Conservation (phyloP, 2,329 filamentous ascomycete species). For the Fusarium kyushuense region DNA sequence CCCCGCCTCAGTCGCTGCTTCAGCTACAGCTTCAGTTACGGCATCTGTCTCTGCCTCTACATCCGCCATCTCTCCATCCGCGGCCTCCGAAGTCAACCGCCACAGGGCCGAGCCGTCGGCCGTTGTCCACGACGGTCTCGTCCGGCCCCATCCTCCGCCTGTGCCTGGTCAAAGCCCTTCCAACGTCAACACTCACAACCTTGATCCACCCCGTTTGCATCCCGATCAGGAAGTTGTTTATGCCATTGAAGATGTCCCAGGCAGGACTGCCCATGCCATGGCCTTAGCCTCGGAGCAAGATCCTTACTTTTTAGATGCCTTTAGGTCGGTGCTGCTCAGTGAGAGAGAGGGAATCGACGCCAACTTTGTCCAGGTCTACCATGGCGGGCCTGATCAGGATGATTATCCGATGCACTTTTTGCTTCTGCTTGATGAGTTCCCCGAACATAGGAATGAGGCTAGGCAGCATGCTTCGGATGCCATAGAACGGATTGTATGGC, state of each 20-base stretch:
- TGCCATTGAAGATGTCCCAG: slow-evolving; percentile 58
- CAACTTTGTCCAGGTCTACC: slow-evolving; percentile 58
- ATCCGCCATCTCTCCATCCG: slow-evolving; percentile 32
- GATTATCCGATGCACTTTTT: slow-evolving; percentile 61
- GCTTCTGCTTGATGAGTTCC: slow-evolving; percentile 59
- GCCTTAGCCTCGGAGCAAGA: slow-evolving; percentile 61
- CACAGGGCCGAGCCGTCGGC: slow-evolving; percentile 35
- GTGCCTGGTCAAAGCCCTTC: slow-evolving; percentile 6
- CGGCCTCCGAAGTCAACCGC: slow-evolving; percentile 18
- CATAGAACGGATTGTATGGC: slow-evolving; percentile 58
- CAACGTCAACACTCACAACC: background rate
- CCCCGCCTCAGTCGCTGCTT: slow-evolving; percentile 19
- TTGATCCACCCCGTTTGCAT: slow-evolving; percentile 20
- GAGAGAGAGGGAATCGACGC: slow-evolving; percentile 59
- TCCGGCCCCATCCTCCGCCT: slow-evolving; percentile 25
- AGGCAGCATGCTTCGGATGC: slow-evolving; percentile 55
- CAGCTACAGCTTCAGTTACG: slow-evolving; percentile 13
- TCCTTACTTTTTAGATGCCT: slow-evolving; percentile 60
- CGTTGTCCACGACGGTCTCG: slow-evolving; percentile 46
- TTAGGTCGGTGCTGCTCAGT: slow-evolving; percentile 60
- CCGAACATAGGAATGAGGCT: slow-evolving; percentile 56
- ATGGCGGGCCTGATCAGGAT: slow-evolving; percentile 51
- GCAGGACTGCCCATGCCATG: slow-evolving; percentile 59
- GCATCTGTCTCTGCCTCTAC: slow-evolving; percentile 25
- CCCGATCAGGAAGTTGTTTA: slow-evolving; percentile 39